Conservation (phyloP, 177 flowering plant species). For the Vitis hybrid region DNA sequence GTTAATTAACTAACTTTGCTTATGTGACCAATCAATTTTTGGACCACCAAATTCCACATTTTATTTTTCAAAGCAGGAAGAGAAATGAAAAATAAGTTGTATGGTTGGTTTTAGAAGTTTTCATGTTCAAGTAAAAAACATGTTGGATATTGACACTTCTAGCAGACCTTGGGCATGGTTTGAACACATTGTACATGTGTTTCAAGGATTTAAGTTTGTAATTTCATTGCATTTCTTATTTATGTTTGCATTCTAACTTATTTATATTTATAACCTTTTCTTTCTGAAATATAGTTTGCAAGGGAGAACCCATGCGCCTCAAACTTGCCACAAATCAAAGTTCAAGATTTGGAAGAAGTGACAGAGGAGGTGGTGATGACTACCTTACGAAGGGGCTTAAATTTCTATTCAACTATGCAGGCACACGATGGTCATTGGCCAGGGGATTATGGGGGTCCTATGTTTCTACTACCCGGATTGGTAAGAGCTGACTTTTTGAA, state of each 20-base stretch:
- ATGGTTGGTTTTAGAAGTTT: too few species aligned
- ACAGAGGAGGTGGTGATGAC: constrained; percentile 26
- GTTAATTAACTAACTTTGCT: too few species aligned
- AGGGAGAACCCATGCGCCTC: constrained; percentile 23
- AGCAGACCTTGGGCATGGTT: neutral
- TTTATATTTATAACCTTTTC: too few species aligned
- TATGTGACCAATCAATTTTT: too few species aligned
- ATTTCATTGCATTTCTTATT: too few species aligned
- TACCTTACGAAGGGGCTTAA: constrained; percentile 32
- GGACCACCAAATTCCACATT: too few species aligned
- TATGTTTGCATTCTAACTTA: too few species aligned
- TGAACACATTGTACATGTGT: neutral
- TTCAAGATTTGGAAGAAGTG: constrained; percentile 4
- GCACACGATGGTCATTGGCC: constrained; percentile 48
- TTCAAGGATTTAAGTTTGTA: too few species aligned
- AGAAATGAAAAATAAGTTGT: too few species aligned
- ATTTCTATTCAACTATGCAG: constrained; percentile 34
- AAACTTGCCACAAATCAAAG: neutral
- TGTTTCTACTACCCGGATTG: constrained; percentile 45
- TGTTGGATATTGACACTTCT: too few species aligned
- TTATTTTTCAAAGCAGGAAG: too few species aligned
- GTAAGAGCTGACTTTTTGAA: constrained; percentile 17
- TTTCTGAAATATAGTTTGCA: constrained; percentile 14
- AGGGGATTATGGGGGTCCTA: constrained; percentile 45
- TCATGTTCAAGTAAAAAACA: too few species aligned